Evolutionary conservation across 176 grass and related monocot species (phyloP).

Genomic region (Triticum dicoccoides): DNA sequence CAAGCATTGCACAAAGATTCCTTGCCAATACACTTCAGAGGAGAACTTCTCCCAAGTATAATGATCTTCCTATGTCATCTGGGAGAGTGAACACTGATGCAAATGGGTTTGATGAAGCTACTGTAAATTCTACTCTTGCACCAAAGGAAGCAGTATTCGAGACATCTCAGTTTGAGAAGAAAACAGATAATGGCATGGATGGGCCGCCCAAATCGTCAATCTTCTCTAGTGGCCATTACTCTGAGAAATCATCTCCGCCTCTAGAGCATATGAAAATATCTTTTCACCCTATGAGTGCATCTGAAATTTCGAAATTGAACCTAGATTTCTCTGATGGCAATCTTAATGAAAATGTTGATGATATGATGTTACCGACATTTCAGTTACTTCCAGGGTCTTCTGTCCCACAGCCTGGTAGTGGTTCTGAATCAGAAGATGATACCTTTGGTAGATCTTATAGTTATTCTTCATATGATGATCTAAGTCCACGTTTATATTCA

Average conservation of each 20-base stretch:
- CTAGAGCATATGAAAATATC: constrained; percentile 97
- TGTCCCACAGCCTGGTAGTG: constrained; percentile 48
- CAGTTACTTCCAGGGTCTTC: constrained; percentile 58
- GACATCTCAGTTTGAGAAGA: constrained; percentile 33
- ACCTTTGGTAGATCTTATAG: constrained; percentile 94
- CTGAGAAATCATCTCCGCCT: constrained; percentile 86
- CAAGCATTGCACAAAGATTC: constrained; percentile 88
- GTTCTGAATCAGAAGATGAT: constrained; percentile 93
- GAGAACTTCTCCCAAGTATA: constrained; percentile 63
- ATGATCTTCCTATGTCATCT: constrained; percentile 38
- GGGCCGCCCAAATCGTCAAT: constrained; percentile 43
- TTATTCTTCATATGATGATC: constrained; percentile 87
- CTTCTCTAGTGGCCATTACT: constrained; percentile 44
- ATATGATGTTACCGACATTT: constrained; percentile 76
- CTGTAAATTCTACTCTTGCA: constrained; percentile 17
- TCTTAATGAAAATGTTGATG: constrained; percentile 55
- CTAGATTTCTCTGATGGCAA: constrained; percentile 50
- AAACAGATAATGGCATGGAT: constrained; percentile 41
- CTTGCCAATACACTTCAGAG: constrained; percentile 85
- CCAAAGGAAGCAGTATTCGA: constrained; percentile 22
- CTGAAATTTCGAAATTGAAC: constrained; percentile 62
- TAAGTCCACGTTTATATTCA: constrained; percentile 71
- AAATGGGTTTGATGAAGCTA: constrained; percentile 40
- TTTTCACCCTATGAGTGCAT: constrained; percentile 74
- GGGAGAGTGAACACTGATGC: constrained; percentile 38